phyloP scores from a whole-genome alignment of 1,284 basidiomycete genomes.

The Moesziomyces sp. region DNA sequence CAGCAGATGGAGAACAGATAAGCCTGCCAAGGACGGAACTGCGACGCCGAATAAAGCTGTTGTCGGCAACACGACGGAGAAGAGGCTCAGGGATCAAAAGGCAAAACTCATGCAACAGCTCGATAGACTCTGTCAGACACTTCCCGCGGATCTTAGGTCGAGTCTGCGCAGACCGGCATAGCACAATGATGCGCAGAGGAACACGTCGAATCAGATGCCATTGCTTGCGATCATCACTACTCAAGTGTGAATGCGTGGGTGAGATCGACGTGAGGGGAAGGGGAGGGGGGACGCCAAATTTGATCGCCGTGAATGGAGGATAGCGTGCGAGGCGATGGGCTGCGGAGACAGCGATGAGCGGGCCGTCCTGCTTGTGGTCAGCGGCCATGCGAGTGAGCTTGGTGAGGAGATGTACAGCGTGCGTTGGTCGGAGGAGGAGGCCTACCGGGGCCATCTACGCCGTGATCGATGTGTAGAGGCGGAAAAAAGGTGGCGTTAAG shows the following conservation, averaged over 20 bases:
- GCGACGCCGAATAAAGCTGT: slow-evolving; percentile 1
- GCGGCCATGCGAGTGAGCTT: too few relatives aligned
- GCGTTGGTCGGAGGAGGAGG: too few relatives aligned
- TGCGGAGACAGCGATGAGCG: too few relatives aligned
- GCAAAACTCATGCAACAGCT: slow-evolving; percentile 37
- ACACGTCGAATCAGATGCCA: background rate
- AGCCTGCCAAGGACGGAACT: slow-evolving; percentile 11
- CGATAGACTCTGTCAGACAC: slow-evolving; percentile 44
- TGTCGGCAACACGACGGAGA: slow-evolving; percentile 29
- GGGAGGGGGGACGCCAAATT: background rate
- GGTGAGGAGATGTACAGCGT: too few relatives aligned
- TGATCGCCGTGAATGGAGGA: too few relatives aligned
- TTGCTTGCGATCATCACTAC: background rate
- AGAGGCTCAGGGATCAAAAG: slow-evolving; percentile 43
- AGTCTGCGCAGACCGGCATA: slow-evolving; percentile 27
- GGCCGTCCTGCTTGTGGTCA: too few relatives aligned
- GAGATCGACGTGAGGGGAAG: background rate
- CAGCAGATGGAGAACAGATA: slow-evolving; percentile 52
- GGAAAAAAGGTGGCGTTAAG: too few relatives aligned
- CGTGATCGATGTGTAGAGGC: too few relatives aligned
- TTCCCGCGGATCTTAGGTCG: slow-evolving; percentile 51
- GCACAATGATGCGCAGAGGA: background rate
- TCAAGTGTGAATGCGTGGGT: background rate
- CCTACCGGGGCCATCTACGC: too few relatives aligned
- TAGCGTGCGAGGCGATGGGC: too few relatives aligned